Evolutionary conservation across 441 rosid species (phyloP).

Genomic region (Metrosideros polymorpha): DNA sequence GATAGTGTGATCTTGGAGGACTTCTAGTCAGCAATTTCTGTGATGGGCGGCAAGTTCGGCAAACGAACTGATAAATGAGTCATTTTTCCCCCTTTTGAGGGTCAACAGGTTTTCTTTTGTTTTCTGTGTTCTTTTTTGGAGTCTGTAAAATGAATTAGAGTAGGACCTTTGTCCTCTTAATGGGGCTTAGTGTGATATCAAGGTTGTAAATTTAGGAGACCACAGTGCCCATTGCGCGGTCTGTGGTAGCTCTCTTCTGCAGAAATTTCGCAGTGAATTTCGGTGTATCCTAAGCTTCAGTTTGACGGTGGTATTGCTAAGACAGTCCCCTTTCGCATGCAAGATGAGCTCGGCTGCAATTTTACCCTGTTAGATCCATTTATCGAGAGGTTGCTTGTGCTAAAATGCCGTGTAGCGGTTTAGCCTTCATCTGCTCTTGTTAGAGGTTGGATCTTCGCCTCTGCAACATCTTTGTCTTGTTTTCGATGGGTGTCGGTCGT

Average conservation of each 20-base stretch:
- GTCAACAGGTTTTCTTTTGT: not conserved
- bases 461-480: not conserved
- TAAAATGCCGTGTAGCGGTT: not conserved
- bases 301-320: not conserved
- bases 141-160: not conserved
- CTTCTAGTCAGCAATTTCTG: not conserved
- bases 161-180: not conserved
- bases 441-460: not conserved
- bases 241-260: not conserved
- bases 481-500: not conserved
- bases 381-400: not conserved
- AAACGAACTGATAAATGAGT: not conserved
- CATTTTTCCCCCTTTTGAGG: not conserved
- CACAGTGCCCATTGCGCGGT: not conserved
- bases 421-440: not conserved
- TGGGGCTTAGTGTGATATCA: not conserved
- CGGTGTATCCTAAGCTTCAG: not conserved
- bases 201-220: not conserved
- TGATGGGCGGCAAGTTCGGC: not conserved
- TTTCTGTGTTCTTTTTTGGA: not conserved
- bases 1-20: slow-evolving; percentile 30
- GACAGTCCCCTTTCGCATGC: not conserved
- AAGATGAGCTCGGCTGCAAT: not conserved
- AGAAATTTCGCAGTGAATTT: not conserved
- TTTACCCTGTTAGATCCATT: not conserved